phyloP scores from a whole-genome alignment of 108 stramenopile species.

The Schizochytrium sp. region DNA sequence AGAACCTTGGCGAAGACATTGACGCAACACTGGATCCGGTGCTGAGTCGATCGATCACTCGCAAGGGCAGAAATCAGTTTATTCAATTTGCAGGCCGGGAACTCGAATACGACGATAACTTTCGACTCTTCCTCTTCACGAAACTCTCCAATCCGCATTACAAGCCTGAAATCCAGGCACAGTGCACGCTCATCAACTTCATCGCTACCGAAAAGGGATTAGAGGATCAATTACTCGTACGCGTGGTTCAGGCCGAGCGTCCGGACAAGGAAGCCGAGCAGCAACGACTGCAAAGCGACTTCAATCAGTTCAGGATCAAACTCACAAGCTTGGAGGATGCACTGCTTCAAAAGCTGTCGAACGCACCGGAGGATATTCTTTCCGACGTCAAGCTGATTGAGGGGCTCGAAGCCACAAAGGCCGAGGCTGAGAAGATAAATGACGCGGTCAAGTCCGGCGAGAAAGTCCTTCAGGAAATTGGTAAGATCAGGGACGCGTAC shows the following conservation, averaged over 20 bases:
- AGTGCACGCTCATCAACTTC: slow-evolving; percentile 83
- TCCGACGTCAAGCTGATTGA: slow-evolving; percentile 79
- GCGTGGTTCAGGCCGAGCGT: slow-evolving; percentile 70
- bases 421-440: slow-evolving; percentile 67
- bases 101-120: slow-evolving; percentile 73
- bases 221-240: slow-evolving; percentile 78
- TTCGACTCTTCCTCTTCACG: slow-evolving; percentile 77
- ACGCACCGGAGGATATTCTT: slow-evolving; percentile 79
- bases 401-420: slow-evolving; percentile 77
- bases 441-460: slow-evolving; percentile 68
- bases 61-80: slow-evolving; percentile 63
- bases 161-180: slow-evolving; percentile 82
- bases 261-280: slow-evolving; percentile 74
- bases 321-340: slow-evolving; percentile 74
- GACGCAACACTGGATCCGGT: slow-evolving; percentile 80
- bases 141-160: slow-evolving; percentile 82
- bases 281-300: slow-evolving; percentile 58
- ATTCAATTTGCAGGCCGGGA: slow-evolving; percentile 75
- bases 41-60: slow-evolving; percentile 70
- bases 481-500: slow-evolving; percentile 70
- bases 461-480: slow-evolving; percentile 65
- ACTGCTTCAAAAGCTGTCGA: slow-evolving; percentile 72
- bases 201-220: slow-evolving; percentile 79
- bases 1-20: slow-evolving; percentile 76
- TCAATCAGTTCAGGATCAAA: slow-evolving; percentile 72